Percentiles rank a stretch among this genome's conserved stretches.
phyloP scores from a whole-genome alignment of 495 filamentous ascomycete species.

The Cenococcum geophilum region DNA sequence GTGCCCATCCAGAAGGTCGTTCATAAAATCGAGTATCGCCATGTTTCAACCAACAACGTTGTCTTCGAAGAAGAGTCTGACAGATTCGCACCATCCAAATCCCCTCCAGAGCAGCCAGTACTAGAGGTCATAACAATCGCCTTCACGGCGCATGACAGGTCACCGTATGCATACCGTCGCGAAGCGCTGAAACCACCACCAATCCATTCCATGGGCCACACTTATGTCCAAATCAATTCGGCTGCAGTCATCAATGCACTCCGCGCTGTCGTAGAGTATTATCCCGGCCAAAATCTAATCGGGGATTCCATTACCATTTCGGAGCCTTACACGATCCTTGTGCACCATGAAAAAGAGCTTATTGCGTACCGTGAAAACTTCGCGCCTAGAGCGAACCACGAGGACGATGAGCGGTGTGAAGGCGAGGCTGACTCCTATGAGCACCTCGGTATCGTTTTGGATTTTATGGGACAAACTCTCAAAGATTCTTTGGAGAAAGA shows the following conservation, averaged over 20 bases:
- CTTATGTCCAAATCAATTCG: conserved; percentile 25
- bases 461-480: conserved; percentile 14
- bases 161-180: conserved; percentile 12
- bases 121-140: conserved; percentile 21
- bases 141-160: conserved; percentile 16
- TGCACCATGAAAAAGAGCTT: conserved; percentile 31
- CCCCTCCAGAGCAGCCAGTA: conserved; percentile 21
- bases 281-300: conserved; percentile 22
- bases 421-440: conserved; percentile 26
- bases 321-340: conserved; percentile 29
- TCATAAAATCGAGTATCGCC: conserved; percentile 27
- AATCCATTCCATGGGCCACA: conserved; percentile 26
- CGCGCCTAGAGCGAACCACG: conserved; percentile 12
- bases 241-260: conserved; percentile 26
- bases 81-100: conserved; percentile 11
- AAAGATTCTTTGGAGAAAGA: conserved; percentile 24
- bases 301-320: conserved; percentile 18
- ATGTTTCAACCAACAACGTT: conserved; percentile 19
- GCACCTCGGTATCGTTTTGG: conserved; percentile 26
- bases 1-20: conserved; percentile 15
- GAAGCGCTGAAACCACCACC: conserved; percentile 16
- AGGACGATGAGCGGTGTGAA: conserved; percentile 8
- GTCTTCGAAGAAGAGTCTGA: conserved; percentile 24
- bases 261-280: conserved; percentile 25
- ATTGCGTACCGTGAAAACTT: conserved; percentile 25